Evolutionary conservation across 2,329 filamentous ascomycete species (phyloP).

Genomic region (Hyphodiscus sp.): DNA sequence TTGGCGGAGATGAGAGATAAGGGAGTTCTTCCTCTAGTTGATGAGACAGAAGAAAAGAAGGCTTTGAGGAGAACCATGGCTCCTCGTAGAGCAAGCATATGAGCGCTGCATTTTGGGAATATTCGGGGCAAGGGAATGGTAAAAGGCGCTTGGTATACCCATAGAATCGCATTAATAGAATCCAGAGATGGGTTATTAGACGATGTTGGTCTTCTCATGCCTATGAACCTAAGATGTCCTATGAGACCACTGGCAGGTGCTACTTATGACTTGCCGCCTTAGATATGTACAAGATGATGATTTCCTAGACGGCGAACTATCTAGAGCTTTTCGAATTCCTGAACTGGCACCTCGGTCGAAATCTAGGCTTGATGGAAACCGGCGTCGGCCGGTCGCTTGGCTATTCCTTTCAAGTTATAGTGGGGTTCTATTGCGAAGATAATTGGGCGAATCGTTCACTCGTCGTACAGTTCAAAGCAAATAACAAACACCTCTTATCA

Average conservation of each 20-base stretch:
- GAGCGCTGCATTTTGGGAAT: neutral
- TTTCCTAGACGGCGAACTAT: no score
- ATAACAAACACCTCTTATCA: neutral
- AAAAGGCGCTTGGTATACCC: conserved; percentile 8
- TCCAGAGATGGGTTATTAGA: neutral
- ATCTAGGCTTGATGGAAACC: neutral
- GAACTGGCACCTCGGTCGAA: no score
- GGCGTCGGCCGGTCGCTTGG: neutral
- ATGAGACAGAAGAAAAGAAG: conserved; percentile 72
- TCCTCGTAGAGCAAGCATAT: conserved; percentile 72
- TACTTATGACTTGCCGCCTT: no score
- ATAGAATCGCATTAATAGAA: neutral
- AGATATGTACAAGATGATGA: no score
- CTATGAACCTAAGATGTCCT: neutral
- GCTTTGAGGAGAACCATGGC: conserved; percentile 73
- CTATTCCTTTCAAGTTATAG: neutral
- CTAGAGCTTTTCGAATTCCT: no score
- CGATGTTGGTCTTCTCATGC: neutral
- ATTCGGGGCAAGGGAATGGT: neutral
- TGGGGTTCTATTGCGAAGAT: neutral
- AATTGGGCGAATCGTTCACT: neutral
- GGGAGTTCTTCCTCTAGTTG: conserved; percentile 63
- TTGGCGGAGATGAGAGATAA: conserved; percentile 70
- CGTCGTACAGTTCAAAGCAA: neutral
- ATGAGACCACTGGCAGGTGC: no score